Base-by-base conservation (phyloP, 169 alveolate species). In the Fabrea salina region DNA sequence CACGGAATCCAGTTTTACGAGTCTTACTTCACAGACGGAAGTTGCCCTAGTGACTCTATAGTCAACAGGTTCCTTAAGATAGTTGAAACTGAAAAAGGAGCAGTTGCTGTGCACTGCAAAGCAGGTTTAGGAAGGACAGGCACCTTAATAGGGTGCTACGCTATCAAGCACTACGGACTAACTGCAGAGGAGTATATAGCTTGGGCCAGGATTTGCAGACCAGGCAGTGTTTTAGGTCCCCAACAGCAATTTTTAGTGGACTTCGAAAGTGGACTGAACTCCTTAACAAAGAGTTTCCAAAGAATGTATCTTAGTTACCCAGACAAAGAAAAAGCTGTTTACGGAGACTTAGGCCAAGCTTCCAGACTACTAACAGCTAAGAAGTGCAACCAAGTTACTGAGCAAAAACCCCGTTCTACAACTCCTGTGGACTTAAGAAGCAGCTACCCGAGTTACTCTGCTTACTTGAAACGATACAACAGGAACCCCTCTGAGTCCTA, bases 121-220 rank as follows among this genome's bases (percentile, higher is more conserved):
- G 99, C 99, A 39, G 99, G 99, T 1, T 88, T 97, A 33, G 99
- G 99, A 22, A 86, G 99, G 54, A 96, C 99, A 25, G 99, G 99
- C 39, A 89, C 98, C 16, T 86, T 97, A 53, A 93, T 97, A n/a
- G 99, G 98, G 37, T 87, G 92, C 75, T 97, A 94, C 78, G 98
- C 97, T 0, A 93, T 96, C 86, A 93, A 94, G 66, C 93, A 93
- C 80, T 92, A 79, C 80, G 86, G 88, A 80, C 95, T 96, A 68
- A 96, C 97, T 13, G 98, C 99, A 16, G 90, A 94, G n/a, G 96
- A 94, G 32, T 96, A 96, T 90, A 96, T 95, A 33, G 99, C 97
- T 5, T 95, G 96, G 96, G 92, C 91, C 30, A 83, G 99, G 61
- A 88, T 96, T 61, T 91, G 96, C 58, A 90, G 99, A 58, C 98